A percentile compares a stretch with the other conserved stretches of the same genome.
Evolutionary conservation across 2,329 filamentous ascomycete species (phyloP).

Genomic region (Tothia fuscella): DNA sequence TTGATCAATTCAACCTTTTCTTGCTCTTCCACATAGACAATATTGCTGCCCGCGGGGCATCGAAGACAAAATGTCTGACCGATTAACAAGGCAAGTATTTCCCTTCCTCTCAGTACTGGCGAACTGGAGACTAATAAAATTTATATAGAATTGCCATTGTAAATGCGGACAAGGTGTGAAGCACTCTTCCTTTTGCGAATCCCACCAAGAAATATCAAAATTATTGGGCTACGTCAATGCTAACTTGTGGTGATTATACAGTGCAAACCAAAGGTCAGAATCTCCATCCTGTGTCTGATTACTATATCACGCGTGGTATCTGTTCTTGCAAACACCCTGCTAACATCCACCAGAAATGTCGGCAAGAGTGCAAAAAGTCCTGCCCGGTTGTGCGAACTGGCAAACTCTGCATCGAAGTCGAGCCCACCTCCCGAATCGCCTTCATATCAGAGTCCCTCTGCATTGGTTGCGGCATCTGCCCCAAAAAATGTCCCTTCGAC

Average conservation of each 20-base stretch:
- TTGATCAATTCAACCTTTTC: no score
- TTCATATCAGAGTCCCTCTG: constrained; percentile 54
- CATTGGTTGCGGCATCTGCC: constrained; percentile 98
- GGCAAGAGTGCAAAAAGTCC: constrained; percentile 98
- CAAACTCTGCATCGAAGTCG: constrained; percentile 95
- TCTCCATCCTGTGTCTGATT: no score
- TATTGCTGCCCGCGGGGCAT: no score
- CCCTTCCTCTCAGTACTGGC: background rate
- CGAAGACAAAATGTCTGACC: no score
- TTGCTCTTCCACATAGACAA: no score
- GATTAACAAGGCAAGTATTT: no score
- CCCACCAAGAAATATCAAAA: constrained; percentile 7
- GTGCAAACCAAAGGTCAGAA: constrained; percentile 74
- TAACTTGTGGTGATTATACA: constrained; percentile 26
- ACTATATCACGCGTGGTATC: background rate
- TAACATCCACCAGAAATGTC: constrained; percentile 45
- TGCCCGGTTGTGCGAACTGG: constrained; percentile 95
- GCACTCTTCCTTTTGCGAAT: constrained; percentile 20
- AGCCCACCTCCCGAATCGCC: constrained; percentile 77
- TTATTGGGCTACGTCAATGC: no score
- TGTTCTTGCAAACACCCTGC: background rate
- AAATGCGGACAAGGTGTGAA: constrained; percentile 84
- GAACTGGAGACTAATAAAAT: no score
- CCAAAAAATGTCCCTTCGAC: constrained; percentile 97
- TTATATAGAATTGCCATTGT: constrained; percentile 97